These are phyloP conservation scores for Penicillium polonicum DNA, from an alignment of 2,329 filamentous ascomycete species.

Conservation along the genomic window DNA sequence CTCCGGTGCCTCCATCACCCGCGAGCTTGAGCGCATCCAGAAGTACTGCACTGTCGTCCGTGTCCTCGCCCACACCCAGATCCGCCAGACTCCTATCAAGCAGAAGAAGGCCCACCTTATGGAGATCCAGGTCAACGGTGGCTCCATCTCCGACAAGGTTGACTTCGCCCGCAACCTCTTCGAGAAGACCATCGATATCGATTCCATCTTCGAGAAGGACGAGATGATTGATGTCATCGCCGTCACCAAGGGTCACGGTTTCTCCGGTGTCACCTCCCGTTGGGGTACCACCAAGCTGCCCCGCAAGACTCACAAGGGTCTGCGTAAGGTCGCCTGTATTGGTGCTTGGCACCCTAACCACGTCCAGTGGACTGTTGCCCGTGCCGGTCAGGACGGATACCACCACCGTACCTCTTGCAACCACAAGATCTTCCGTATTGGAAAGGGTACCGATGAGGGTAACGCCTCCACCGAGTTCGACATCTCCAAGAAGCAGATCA, in stretches of 20 bases:
- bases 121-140: conserved; percentile 99
- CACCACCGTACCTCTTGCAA: conserved; percentile 99
- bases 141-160: conserved; percentile 93
- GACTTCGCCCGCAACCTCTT: conserved; percentile 92
- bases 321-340: conserved; percentile 99
- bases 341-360: conserved; percentile 99
- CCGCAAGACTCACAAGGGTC: conserved; percentile 99
- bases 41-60: conserved; percentile 99
- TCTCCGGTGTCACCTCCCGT: conserved; percentile 92
- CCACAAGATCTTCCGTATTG: conserved; percentile 99
- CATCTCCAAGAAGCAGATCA: conserved; percentile 99
- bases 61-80: conserved; percentile 98
- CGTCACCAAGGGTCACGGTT: conserved; percentile 99
- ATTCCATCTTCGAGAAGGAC: conserved; percentile 96
- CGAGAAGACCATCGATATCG: conserved; percentile 96
- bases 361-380: conserved; percentile 99
- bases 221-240: conserved; percentile 99
- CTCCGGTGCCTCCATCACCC: conserved; percentile 84
- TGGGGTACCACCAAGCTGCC: conserved; percentile 99
- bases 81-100: conserved; percentile 98
- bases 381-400: conserved; percentile 99
- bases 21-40: conserved; percentile 99
- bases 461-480: conserved; percentile 95
- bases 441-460: conserved; percentile 84
- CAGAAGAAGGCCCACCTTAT: conserved; percentile 99